Conservation (phyloP, 1,139 yeast species). For the Candida sp. region DNA sequence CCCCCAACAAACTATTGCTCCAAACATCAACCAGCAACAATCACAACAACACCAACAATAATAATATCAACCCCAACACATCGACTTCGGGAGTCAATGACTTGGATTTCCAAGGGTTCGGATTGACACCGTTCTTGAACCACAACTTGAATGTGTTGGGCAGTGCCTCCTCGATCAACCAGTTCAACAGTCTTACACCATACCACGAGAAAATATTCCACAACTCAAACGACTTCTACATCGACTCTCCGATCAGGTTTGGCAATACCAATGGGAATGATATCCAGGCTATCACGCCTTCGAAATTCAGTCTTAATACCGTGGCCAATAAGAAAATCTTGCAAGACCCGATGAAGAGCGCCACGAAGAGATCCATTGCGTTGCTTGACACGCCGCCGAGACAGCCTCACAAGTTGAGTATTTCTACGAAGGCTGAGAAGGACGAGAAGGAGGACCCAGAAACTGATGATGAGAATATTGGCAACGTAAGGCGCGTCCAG, state of each 20-base stretch:
- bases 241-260: constrained; percentile 46
- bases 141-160: constrained; percentile 35
- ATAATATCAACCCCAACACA: not conserved
- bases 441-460: constrained; percentile 18
- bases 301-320: constrained; percentile 36
- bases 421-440: constrained; percentile 21
- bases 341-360: constrained; percentile 21
- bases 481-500: not conserved
- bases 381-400: constrained; percentile 48
- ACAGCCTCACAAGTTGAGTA: constrained; percentile 39
- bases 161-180: constrained; percentile 13
- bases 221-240: constrained; percentile 51
- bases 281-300: constrained; percentile 48
- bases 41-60: not conserved
- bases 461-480: constrained; percentile 11
- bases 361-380: constrained; percentile 39
- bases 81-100: constrained; percentile 13
- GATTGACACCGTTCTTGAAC: constrained; percentile 49
- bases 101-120: constrained; percentile 44
- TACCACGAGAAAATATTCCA: constrained; percentile 49
- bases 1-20: constrained; percentile 27
- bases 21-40: constrained; percentile 3
- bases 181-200: constrained; percentile 40
- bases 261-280: constrained; percentile 32
- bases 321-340: constrained; percentile 12